These are phyloP conservation scores for Lippia alba DNA, from an alignment of 305 asterid genomes.

Conservation along the genomic window DNA sequence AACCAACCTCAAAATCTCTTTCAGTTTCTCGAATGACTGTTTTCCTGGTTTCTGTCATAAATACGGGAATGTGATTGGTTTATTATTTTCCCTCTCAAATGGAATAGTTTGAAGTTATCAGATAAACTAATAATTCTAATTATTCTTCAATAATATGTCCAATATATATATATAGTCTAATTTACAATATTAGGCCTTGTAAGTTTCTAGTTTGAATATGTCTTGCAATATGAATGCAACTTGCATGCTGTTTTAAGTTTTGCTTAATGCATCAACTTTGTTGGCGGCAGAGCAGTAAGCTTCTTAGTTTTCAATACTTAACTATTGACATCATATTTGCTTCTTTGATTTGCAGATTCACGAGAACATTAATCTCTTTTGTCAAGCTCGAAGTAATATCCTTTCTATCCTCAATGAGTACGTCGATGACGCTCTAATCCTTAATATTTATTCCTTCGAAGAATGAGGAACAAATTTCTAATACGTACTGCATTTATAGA, in stretches of 20 bases:
- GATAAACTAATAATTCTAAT: background rate
- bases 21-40: background rate
- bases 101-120: slow-evolving; percentile 10
- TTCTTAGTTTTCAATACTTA: slow-evolving; percentile 22
- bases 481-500: slow-evolving; percentile 22
- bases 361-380: slow-evolving; percentile 73
- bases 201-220: slow-evolving; percentile 9
- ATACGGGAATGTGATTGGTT: background rate
- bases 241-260: slow-evolving; percentile 15
- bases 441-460: slow-evolving; percentile 16
- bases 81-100: slow-evolving; percentile 19
- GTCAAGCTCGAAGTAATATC: slow-evolving; percentile 76
- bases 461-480: slow-evolving; percentile 25
- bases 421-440: slow-evolving; percentile 28
- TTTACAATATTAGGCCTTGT: slow-evolving; percentile 4
- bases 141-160: slow-evolving; percentile 10
- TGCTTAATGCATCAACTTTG: slow-evolving; percentile 17
- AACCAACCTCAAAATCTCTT: background rate
- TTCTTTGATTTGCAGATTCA: slow-evolving; percentile 58
- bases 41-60: background rate
- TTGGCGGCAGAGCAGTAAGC: slow-evolving; percentile 14
- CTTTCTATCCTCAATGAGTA: slow-evolving; percentile 74
- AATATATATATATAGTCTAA: background rate
- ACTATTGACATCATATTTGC: slow-evolving; percentile 31
- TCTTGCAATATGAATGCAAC: slow-evolving; percentile 16